phyloP scores from a whole-genome alignment of 306 rosid species.

The Quillaja saponaria region DNA sequence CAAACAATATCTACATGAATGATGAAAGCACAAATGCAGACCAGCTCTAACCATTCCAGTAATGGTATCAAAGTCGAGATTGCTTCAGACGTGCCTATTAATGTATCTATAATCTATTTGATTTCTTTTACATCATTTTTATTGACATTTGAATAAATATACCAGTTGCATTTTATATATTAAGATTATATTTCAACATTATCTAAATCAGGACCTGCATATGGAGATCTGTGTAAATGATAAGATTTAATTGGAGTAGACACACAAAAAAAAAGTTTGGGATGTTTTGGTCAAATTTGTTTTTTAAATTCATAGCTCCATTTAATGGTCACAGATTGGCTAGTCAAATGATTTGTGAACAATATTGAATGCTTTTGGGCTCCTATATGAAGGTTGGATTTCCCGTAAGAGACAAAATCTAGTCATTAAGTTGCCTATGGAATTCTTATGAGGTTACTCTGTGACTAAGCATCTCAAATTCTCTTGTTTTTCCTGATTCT shows the following conservation, averaged over 20 bases:
- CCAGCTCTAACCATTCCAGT: background rate
- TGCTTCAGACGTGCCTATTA: background rate
- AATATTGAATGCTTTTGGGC: background rate
- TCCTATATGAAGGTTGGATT: background rate
- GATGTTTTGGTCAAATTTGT: background rate
- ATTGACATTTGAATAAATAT: background rate
- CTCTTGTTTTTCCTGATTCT: constrained; percentile 18
- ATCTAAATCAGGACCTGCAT: too few relatives aligned
- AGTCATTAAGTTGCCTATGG: background rate
- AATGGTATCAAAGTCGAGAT: constrained; percentile 3
- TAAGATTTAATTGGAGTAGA: too few relatives aligned
- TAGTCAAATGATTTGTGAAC: background rate
- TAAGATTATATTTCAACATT: background rate
- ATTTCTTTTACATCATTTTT: background rate
- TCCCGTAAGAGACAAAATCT: background rate
- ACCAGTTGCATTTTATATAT: constrained; percentile 4
- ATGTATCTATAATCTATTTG: constrained; percentile 9
- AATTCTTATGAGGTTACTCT: background rate
- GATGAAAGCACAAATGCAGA: background rate
- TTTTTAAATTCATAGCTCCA: constrained; percentile 12
- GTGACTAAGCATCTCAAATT: background rate
- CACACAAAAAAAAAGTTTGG: background rate
- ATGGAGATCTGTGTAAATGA: too few relatives aligned
- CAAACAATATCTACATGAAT: background rate
- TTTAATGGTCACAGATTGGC: background rate